phyloP scores from a whole-genome alignment of 108 stramenopile genomes.

The Schizochytrium sp. region DNA sequence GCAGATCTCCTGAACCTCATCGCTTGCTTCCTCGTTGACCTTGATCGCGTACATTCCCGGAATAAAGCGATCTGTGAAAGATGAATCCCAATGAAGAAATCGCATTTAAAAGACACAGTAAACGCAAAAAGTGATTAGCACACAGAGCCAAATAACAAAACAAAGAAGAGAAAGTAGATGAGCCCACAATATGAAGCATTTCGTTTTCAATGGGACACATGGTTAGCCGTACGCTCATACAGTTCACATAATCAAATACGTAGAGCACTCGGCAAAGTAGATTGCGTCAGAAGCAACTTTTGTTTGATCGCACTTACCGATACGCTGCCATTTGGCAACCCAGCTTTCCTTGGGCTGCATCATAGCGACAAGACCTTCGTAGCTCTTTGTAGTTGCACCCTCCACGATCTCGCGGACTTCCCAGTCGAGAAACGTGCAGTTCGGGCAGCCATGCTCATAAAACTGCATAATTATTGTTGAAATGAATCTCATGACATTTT shows the following conservation, averaged over 20 bases:
- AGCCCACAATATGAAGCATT: no score
- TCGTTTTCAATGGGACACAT: no score
- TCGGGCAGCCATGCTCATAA: conserved; percentile 46
- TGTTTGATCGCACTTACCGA: neutral
- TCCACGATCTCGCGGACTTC: conserved; percentile 24
- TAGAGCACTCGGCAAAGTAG: neutral
- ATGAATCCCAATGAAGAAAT: neutral
- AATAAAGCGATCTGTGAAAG: neutral
- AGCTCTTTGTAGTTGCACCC: conserved; percentile 41
- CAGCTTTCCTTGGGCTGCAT: conserved; percentile 55
- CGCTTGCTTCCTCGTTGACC: conserved; percentile 7
- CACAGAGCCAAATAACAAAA: no score
- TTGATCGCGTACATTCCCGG: conserved; percentile 56
- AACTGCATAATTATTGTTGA: neutral
- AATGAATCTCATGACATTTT: neutral
- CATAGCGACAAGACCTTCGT: conserved; percentile 17
- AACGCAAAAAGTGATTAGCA: no score
- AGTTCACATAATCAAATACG: neutral
- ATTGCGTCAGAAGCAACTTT: no score
- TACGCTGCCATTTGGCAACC: conserved; percentile 44
- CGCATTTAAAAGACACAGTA: no score
- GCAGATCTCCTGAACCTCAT: conserved; percentile 22
- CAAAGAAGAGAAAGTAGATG: no score
- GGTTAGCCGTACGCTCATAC: no score
- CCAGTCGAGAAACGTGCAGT: conserved; percentile 48